Percentiles rank a stretch among this genome's conserved stretches.
phyloP scores from a whole-genome alignment of 306 rosid genomes.

The Prunus mira region DNA sequence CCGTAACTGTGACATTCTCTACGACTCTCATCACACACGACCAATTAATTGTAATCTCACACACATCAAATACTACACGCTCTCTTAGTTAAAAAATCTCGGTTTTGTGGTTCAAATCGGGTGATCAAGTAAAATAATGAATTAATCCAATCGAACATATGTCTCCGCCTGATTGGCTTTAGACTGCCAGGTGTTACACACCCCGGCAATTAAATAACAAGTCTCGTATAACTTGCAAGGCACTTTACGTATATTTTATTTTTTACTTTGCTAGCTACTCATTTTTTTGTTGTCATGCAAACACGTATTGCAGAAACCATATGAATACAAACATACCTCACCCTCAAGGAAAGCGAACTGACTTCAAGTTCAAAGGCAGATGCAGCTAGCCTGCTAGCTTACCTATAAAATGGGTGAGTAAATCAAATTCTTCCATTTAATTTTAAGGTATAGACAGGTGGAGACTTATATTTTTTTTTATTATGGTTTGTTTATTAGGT shows the following conservation, averaged over 20 bases:
- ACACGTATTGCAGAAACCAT: neutral
- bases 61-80: too few species aligned
- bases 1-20: too few species aligned
- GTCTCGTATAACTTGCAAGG: conserved; percentile 7
- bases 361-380: neutral
- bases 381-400: neutral
- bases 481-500: neutral
- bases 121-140: neutral
- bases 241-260: neutral
- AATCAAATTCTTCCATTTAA: neutral
- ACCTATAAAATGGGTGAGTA: neutral
- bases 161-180: neutral
- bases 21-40: too few species aligned
- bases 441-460: conserved; percentile 5
- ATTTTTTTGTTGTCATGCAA: neutral
- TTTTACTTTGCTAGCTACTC: neutral
- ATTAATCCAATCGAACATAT: neutral
- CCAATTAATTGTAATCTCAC: too few species aligned
- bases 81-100: neutral
- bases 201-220: neutral
- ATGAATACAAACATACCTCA: neutral
- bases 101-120: neutral
- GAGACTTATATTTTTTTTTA: neutral
- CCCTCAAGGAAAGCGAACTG: conserved; percentile 24
- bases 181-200: neutral